Base-by-base conservation (phyloP, 2,329 filamentous ascomycete species). In the Aspergillus sp. region DNA sequence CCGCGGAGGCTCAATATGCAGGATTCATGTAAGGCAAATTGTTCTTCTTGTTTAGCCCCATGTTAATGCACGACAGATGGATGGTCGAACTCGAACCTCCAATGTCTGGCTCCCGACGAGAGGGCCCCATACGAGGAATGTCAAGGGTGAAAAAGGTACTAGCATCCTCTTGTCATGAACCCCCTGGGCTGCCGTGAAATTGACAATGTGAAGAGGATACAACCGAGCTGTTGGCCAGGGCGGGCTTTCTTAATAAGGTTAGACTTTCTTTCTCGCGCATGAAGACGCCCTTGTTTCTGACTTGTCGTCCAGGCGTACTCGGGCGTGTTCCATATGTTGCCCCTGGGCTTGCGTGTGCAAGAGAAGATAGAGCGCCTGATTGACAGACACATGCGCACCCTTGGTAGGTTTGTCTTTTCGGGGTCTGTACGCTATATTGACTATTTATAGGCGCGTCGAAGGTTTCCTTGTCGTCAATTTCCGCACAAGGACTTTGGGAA, bases 281-380 rank as follows among this genome's bases (percentile, higher is more conserved):
- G 11, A 24, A n/a, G 10, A 16, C 27, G 14, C 25, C 7, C 25
- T 13, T 26, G 12, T 19, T 19, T 12, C 28, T 36, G 16, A 37
- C 27, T 11, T 19, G 25, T 24, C 13, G 1, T 20, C 1, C 45
- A 86, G 77, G 80, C 86, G 13, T 82, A 94, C 53, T 77, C 88
- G 5, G 91, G 91, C 16, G 77, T 96, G 22, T 98, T 95, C 49
- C 91, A 98, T 51, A 71, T 94, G 52, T 70, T 98, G 1, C 91
- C 91, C 0, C 64, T 98, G 0, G 91, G 91, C 0, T 69, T 86
- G 17, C 75, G 86, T 16, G 85, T 96, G 0, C 86, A 94, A 50
- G 75, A 86, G 32, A 98, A 96, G 58, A 67, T 96, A 17, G 86
- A 95, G 52, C 64, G 64, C 8, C 64, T 96, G 8, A 81, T 98